Evolutionary conservation across 164 flowering plant genomes (phyloP).

Genomic region (Piper longum): DNA sequence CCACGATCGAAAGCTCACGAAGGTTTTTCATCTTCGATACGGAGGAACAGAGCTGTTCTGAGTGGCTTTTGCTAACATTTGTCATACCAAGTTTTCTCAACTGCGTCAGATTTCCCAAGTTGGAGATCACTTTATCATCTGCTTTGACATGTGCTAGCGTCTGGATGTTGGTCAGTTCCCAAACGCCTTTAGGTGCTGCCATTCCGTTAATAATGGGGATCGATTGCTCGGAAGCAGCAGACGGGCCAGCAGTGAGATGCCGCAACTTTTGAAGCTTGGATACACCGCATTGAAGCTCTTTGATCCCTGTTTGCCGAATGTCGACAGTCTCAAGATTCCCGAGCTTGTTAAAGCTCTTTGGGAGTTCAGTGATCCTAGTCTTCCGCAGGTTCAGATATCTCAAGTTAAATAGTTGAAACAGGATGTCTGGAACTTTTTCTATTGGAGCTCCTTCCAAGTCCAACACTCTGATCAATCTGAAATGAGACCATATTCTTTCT

Average conservation of each 20-base stretch:
- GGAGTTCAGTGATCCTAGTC: constrained; percentile 4
- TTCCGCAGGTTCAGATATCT: constrained; percentile 7
- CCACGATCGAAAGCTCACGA: neutral
- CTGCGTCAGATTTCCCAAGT: constrained; percentile 2
- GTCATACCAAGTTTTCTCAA: constrained; percentile 1
- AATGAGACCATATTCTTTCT: neutral
- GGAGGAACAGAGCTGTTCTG: constrained; percentile 1
- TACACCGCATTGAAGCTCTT: constrained; percentile 2
- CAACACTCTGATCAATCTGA: constrained; percentile 6
- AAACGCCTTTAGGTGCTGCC: neutral
- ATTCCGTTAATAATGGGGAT: neutral
- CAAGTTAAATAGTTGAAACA: constrained; percentile 4
- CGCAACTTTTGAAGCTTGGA: constrained; percentile 5
- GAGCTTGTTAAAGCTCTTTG: constrained; percentile 3
- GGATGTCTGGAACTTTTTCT: neutral
- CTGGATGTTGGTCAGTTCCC: neutral
- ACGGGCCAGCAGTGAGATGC: neutral
- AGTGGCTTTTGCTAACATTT: neutral
- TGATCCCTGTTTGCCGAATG: neutral
- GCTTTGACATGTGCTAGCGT: neutral
- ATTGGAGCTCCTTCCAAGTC: constrained; percentile 3
- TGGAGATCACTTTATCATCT: neutral
- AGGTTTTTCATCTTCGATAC: constrained; percentile 4
- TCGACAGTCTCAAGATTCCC: constrained; percentile 6
- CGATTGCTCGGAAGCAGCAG: neutral